Base-by-base conservation (phyloP, 805 yeast genomes). In the Spathaspora sp. region DNA sequence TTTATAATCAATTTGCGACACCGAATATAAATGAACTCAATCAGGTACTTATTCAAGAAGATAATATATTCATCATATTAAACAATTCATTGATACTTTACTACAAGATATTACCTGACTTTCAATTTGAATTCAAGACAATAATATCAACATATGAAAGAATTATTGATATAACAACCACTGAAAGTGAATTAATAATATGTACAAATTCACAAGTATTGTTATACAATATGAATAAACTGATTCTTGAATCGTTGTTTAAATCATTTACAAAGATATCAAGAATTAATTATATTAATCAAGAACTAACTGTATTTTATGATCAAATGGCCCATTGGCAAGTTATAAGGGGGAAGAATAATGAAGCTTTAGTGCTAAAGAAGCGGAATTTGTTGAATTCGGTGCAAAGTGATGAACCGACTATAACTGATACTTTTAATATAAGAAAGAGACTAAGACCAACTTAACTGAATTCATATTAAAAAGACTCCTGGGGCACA, bases 381-480 rank as follows among this genome's bases (percentile, higher is more conserved):
- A 35, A 35, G 40, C 11, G 40, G 14, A 35, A 35, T 35, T 35
- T 35, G 40, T 7, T 35, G 40, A 35, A 8, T 35, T 6, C 18
- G 14, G 16, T n/a, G 8, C 5, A 11, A 8, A 8, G 9, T 35
- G 40, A 35, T 35, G 40, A 35, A 4, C 4, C 9, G 7, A 35
- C 40, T 11, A 35, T 35, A 3, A 35, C 40, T 6, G 71, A 67
- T 51, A 67, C 71, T 2, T 67, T 67, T 43, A 40, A 46, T 16
- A n/a, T 29, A 10, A 54, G 43, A 53, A 60, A 54, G 53, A 51
- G 49, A 46, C 4, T 14, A 4, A 35, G 40, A 5, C 9, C 16
- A 35, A 35, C 40, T 14, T n/a, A n/a, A n/a, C n/a, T n/a, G n/a
- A n/a, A n/a, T n/a, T n/a, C n/a, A n/a, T n/a, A n/a, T n/a, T n/a